Evolutionary conservation across 176 grass and related monocot species (phyloP).

Genomic region (Poa annua): DNA sequence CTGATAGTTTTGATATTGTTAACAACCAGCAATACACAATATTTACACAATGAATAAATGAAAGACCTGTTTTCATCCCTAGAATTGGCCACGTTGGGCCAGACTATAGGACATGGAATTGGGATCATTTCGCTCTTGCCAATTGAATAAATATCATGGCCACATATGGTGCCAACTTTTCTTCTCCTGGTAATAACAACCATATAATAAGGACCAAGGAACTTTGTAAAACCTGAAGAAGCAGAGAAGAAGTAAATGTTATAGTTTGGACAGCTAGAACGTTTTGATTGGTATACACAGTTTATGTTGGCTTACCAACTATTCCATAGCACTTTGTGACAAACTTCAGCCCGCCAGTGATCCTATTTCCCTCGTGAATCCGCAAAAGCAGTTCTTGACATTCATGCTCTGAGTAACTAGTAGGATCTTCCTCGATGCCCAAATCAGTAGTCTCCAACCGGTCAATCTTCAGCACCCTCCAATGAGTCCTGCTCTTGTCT

Average conservation of each 20-base stretch:
- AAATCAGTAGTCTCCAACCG: conserved; percentile 66
- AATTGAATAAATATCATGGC: conserved; percentile 81
- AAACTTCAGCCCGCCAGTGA: conserved; percentile 83
- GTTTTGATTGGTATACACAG: conserved; percentile 32
- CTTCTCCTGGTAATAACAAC: conserved; percentile 91
- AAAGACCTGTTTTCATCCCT: conserved; percentile 99
- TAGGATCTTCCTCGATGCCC: conserved; percentile 74
- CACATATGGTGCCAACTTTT: conserved; percentile 87
- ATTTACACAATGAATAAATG: conserved; percentile 76
- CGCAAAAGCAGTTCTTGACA: conserved; percentile 74
- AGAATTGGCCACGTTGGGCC: conserved; percentile 86
- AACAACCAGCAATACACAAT: conserved; percentile 52
- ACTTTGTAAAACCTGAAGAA: conserved; percentile 87
- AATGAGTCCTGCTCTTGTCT: conserved; percentile 71
- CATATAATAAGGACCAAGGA: conserved; percentile 98
- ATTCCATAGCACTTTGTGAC: conserved; percentile 97
- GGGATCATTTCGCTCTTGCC: conserved; percentile 81
- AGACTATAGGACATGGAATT: conserved; percentile 81
- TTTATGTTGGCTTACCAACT: conserved; percentile 62
- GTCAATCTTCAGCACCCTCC: conserved; percentile 91
- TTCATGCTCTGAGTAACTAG: conserved; percentile 68
- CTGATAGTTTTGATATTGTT: conserved; percentile 45
- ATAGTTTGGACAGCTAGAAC: conserved; percentile 31
- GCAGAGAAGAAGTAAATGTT: conserved; percentile 38
- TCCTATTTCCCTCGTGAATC: conserved; percentile 81